Evolutionary conservation across 202 grass and related monocot genomes (phyloP), one percentile per base, ranked within the genome.

Genomic region (Brachypodium distachyon): DNA sequence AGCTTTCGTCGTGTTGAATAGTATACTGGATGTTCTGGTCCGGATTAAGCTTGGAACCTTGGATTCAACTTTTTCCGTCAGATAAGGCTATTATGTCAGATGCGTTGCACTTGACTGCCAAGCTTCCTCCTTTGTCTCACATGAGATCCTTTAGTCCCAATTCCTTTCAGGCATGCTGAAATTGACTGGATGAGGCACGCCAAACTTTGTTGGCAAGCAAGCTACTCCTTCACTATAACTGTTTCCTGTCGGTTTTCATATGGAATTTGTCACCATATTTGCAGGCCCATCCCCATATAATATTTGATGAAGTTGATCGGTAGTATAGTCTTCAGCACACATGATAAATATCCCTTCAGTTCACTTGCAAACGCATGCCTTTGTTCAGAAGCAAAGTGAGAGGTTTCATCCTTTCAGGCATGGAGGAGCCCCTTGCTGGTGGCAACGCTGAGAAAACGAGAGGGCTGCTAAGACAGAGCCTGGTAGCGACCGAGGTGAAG

Each of bases 341-440:
- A 69, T 48, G 65, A 69, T 69, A 69, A 69, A 48, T 37, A 65
- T 3, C 38, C 12, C 40, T 39, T 67, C 61, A 19, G 16, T 14
- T 78, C 61, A 22, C 10, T 16, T 42, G 34, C 7, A 41, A 53
- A 52, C 46, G 32, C 9, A n/a, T 48, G 42, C 31, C 57, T 65
- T n/a, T 82, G 38, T 57, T 72, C 73, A 58, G 47, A 66, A 25
- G 7, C 2, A 47, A 32, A 12, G 66, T 7, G n/a, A 27, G 59
- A 76, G 74, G 46, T 13, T 71, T 76, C 10, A 73, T 41, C 40
- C 18, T 42, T 25, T 4, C 79, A 67, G 67, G 18, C 41, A 83
- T 87, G 79, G 74, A 83, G 70, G 67, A 78, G 39, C 49, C 79
- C 58, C 77, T 86, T 21, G 48, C 68, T 57, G 62, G 7, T 27